These are phyloP conservation scores for Ormosia emarginata DNA, from an alignment of 306 rosid species.

Conservation along the genomic window DNA sequence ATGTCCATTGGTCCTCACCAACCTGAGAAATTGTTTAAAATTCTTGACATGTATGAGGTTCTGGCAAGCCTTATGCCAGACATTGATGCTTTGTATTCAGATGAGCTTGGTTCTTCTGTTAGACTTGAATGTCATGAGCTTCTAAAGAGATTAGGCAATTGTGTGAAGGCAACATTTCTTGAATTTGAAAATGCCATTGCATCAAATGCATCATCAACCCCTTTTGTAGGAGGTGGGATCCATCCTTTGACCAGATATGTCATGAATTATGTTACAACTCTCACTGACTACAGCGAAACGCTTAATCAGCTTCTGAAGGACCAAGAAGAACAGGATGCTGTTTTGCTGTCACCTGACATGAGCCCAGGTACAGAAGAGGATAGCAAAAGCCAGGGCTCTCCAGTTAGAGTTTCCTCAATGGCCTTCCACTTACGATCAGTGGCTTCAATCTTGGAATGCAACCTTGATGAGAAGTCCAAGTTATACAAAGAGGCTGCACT, in stretches of 20 bases:
- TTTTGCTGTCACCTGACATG: slow-evolving; percentile 47
- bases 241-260: slow-evolving; percentile 83
- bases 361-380: slow-evolving; percentile 57
- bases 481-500: slow-evolving; percentile 61
- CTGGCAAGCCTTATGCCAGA: slow-evolving; percentile 65
- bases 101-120: slow-evolving; percentile 66
- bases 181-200: slow-evolving; percentile 73
- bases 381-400: slow-evolving; percentile 30
- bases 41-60: slow-evolving; percentile 94
- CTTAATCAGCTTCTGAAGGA: slow-evolving; percentile 67
- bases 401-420: slow-evolving; percentile 45
- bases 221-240: slow-evolving; percentile 76
- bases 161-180: slow-evolving; percentile 62
- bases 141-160: slow-evolving; percentile 62
- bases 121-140: slow-evolving; percentile 68
- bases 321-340: slow-evolving; percentile 36
- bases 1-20: slow-evolving; percentile 87
- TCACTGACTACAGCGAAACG: slow-evolving; percentile 59
- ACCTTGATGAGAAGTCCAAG: slow-evolving; percentile 68
- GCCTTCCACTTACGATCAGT: slow-evolving; percentile 48
- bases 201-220: slow-evolving; percentile 52
- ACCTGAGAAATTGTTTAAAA: slow-evolving; percentile 71
- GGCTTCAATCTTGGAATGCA: slow-evolving; percentile 60
- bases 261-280: slow-evolving; percentile 76
- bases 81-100: slow-evolving; percentile 54